These are phyloP conservation scores for Henckelia pumila DNA, from an alignment of 257 asterid genomes.

Conservation along the genomic window DNA sequence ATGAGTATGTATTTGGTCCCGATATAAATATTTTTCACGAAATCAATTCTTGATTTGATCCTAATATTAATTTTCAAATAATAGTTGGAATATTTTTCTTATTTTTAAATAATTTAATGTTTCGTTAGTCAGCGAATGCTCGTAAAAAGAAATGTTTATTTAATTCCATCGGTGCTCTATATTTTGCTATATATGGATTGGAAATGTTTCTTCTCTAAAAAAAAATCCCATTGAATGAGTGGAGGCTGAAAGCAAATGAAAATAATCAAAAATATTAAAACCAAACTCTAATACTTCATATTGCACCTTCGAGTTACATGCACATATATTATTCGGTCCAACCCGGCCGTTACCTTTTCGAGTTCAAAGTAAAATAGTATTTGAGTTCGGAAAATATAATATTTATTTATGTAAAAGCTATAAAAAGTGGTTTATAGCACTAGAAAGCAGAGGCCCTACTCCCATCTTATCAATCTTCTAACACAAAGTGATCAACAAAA, in stretches of 20 bases:
- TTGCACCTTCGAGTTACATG: not conserved
- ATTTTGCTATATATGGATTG: not conserved
- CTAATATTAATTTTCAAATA: no score
- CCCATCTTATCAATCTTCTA: constrained; percentile 43
- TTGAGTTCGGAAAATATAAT: constrained; percentile 9
- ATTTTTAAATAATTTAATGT: no score
- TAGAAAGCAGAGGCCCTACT: constrained; percentile 43
- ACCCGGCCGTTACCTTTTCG: not conserved
- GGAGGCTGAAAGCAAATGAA: not conserved
- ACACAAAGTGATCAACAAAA: constrained; percentile 30
- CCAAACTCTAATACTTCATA: not conserved
- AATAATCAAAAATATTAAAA: no score
- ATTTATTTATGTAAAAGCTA: constrained; percentile 10
- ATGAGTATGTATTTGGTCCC: no score
- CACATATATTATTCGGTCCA: not conserved
- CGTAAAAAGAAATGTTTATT: no score
- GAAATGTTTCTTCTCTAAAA: not conserved
- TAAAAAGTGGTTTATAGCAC: constrained; percentile 33
- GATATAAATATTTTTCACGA: no score
- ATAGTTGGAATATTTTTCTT: no score
- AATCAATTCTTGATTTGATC: no score
- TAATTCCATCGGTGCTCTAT: not conserved
- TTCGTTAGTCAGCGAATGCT: no score
- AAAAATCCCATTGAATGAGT: not conserved
- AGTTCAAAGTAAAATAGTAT: not conserved